These are phyloP conservation scores for Debaryomyces castellii DNA, from an alignment of 805 yeast species.

Conservation along the genomic window DNA sequence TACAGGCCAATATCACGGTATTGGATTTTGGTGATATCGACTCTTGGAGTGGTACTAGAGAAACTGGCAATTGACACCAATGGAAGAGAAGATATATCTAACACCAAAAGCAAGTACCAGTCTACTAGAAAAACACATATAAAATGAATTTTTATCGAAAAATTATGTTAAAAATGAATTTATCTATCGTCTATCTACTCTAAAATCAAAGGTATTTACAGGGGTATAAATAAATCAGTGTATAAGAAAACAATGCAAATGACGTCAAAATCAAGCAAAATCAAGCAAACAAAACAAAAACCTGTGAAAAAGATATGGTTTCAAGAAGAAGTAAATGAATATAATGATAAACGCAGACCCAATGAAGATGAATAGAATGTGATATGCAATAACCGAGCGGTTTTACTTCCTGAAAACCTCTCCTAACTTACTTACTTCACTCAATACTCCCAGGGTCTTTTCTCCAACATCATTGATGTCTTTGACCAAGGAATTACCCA, in stretches of 20 bases:
- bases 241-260: not conserved
- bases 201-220: not conserved
- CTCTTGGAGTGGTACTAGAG: too few species aligned
- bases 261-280: not conserved
- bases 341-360: not conserved
- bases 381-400: not conserved
- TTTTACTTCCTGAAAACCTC: constrained; percentile 9
- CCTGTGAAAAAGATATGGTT: too few species aligned
- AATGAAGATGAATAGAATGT: not conserved
- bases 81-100: too few species aligned
- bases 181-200: not conserved
- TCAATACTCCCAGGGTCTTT: constrained; percentile 11
- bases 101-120: too few species aligned
- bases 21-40: not conserved
- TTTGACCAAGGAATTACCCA: constrained; percentile 23
- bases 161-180: not conserved
- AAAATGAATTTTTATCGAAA: too few species aligned
- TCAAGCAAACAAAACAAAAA: too few species aligned
- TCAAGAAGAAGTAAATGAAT: not conserved
- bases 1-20: not conserved
- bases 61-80: too few species aligned
- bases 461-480: constrained; percentile 25
- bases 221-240: not conserved
- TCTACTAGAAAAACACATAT: too few species aligned
- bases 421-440: constrained; percentile 13